Conservation (phyloP, 148 eudicot species). For the Euryodendron excelsum region DNA sequence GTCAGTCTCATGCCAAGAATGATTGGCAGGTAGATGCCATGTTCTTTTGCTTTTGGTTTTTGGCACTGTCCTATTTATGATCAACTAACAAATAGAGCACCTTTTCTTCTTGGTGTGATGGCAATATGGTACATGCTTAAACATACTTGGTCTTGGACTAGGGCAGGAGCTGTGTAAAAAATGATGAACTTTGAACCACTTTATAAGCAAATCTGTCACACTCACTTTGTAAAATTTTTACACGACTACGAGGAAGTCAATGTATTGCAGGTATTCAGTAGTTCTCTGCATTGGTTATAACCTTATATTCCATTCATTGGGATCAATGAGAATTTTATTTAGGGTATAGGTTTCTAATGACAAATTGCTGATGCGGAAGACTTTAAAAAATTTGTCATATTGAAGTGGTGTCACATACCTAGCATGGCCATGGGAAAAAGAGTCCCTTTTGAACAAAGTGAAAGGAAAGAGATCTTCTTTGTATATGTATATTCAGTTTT, state of each 20-base stretch:
- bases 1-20: constrained; percentile 78
- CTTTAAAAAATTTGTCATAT: neutral
- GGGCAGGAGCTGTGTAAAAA: neutral
- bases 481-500: neutral
- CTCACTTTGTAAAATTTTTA: neutral
- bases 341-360: neutral
- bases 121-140: neutral
- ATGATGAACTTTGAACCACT: neutral
- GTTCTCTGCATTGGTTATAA: neutral
- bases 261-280: neutral
- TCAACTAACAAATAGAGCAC: neutral
- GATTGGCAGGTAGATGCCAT: constrained; percentile 63
- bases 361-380: neutral
- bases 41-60: neutral
- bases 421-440: neutral
- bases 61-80: neutral
- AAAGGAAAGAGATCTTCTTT: neutral
- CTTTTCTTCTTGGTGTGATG: neutral
- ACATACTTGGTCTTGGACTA: neutral
- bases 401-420: neutral
- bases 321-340: neutral
- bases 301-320: neutral
- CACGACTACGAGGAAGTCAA: neutral
- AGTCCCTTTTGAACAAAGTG: neutral
- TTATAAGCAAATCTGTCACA: neutral